Conservation (phyloP, 164 flowering plant genomes). For the Taxillus chinensis region DNA sequence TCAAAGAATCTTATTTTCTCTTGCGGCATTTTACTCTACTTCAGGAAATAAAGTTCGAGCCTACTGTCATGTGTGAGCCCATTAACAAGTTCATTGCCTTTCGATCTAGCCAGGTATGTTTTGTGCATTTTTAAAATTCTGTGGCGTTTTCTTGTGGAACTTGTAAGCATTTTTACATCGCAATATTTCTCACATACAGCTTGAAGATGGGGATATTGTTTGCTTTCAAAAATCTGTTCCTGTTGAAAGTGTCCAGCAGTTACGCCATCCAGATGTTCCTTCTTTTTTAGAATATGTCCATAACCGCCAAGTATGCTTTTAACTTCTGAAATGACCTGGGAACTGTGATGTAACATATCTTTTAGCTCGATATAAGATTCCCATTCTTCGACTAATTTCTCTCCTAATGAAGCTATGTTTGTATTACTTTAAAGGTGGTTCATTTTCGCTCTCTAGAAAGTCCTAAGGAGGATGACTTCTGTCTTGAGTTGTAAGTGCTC, state of each 20-base stretch:
- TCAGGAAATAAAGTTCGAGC: conserved; percentile 84
- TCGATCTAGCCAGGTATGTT: conserved; percentile 53
- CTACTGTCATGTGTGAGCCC: conserved; percentile 63
- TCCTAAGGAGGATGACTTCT: conserved; percentile 63
- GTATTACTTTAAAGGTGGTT: conserved; percentile 36
- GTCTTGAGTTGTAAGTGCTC: conserved; percentile 49
- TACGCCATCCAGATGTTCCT: conserved; percentile 65
- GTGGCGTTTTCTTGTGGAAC: background rate
- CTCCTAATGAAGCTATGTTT: background rate
- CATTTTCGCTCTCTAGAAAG: conserved; percentile 55
- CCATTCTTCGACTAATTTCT: background rate
- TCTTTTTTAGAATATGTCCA: conserved; percentile 72
- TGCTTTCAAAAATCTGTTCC: conserved; percentile 49
- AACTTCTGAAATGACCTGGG: background rate
- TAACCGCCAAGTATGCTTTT: conserved; percentile 49
- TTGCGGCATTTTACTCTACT: background rate
- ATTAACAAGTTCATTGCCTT: conserved; percentile 47
- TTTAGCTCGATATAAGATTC: background rate
- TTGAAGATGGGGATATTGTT: conserved; percentile 78
- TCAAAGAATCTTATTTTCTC: background rate
- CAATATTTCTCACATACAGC: conserved; percentile 24
- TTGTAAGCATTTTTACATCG: background rate
- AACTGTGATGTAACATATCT: background rate
- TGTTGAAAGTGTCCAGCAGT: conserved; percentile 24
- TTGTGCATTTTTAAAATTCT: background rate